Base-by-base conservation (phyloP, 345 rosid genomes). In the Chamaenerion angustifolium region DNA sequence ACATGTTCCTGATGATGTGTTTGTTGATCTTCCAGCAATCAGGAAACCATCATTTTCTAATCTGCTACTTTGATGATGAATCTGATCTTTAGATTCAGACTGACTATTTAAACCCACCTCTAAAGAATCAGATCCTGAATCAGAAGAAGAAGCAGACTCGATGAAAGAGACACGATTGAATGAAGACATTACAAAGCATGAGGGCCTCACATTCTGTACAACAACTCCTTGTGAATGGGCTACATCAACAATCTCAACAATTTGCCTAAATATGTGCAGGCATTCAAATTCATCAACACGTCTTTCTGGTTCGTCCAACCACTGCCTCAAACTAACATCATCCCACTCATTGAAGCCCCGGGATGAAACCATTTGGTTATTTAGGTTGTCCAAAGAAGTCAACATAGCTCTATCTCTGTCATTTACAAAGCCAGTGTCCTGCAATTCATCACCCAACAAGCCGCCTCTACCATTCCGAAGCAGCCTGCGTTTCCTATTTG, bases 181-280 rank as follows among this genome's bases (percentile, higher is more conserved):
- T 0, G 96, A 81, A 46, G 98, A 80, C 93, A 92, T 82, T 21
- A 83, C 76, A 46, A 92, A 87, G 75, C 98, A 92, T 35, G 98
- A 92, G 16, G 98, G 98, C 58, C 82, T 74, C 56, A 84, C 84
- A 80, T 84, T 92, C 45, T 84, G 93, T 67, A 92, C 74, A 59
- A 82, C 85, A 43, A 87, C 70, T 71, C 98, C 95, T 72, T 87
- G 77, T 35, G 95, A 84, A 72, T 92, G 96, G 49, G 96, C 95
- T 19, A 55, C 70, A 66, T 80, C 74, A 42, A 92, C 95, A 59
- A 80, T 84, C 71, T 74, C 96, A 25, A 80, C 89, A 51, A 87
- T 73, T 64, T 92, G 96, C 67, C 85, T 82, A 73, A 92, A 92
- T 69, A 92, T 67, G 69, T 87, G 98, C 68, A 84, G 77, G 60